Base-by-base conservation (phyloP, 345 rosid genomes). In the Stellera chamaejasme region DNA sequence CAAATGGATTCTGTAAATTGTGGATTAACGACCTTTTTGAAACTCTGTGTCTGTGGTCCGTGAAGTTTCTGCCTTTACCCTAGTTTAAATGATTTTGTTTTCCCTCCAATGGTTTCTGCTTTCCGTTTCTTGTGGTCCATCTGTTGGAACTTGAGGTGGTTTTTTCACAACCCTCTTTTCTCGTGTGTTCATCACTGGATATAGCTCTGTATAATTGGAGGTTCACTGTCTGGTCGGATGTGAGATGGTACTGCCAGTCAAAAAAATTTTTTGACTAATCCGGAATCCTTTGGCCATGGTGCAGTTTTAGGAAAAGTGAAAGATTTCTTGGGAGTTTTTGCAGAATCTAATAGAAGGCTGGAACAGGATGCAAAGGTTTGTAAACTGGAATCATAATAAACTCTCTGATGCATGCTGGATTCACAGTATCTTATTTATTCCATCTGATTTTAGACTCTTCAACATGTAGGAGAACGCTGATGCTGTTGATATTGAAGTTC, bases 271-370 rank as follows among this genome's bases (percentile, higher is more conserved):
- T 50, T 2, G 43, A 32, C 27, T 48, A 15, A 10, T 52, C 10
- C 43, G 54, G 23, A 41, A 45, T 11, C 46, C 16, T 23, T 59
- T 51, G 10, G 23, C n/a, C 13, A 55, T 43, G 28, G 45, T 66
- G 60, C 75, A 80, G 84, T 86, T 75, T 58, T 88, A 54, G 94
- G 82, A 48, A 84, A 70, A 80, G 81, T 76, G 55, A 81, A 66
- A 69, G 96, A 78, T 51, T 88, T 88, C 60, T 47, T 92, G 2
- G 95, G 89, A 56, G 55, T 79, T 15, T 72, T 92, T 48, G 75
- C 87, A 0, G 96, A 88, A 72, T 81, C 95, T 27, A 88, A 82
- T 77, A 78, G 73, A 62, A 68, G 55, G 62, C 65, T 88, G 59
- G 73, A 82, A 63, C 64, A 72, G 49, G 87, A 84, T 55, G 77